These are phyloP conservation scores for Tulasnella sp. DNA, from an alignment of 768 basidiomycete species.

Conservation along the genomic window DNA sequence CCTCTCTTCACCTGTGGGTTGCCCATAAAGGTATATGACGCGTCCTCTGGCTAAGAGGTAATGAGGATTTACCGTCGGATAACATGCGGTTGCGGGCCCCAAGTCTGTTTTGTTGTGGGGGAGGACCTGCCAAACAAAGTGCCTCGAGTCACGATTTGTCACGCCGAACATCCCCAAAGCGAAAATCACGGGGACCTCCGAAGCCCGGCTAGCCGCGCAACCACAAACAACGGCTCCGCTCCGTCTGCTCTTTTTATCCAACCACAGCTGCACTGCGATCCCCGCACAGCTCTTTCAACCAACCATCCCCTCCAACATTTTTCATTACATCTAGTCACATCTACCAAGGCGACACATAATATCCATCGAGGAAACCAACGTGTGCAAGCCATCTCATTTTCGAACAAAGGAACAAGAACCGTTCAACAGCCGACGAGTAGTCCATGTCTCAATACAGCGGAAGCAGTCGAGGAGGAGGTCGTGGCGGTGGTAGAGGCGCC, in stretches of 20 bases:
- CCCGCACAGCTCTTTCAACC: neutral
- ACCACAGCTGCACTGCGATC: no score
- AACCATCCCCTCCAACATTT: neutral
- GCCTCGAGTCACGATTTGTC: neutral
- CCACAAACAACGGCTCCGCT: neutral
- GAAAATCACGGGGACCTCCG: neutral
- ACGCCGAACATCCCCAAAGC: neutral
- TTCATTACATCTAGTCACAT: neutral
- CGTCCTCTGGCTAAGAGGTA: neutral
- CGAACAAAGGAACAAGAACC: slow-evolving; percentile 4
- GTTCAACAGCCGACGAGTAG: neutral
- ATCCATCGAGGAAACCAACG: no score
- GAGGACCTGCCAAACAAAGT: neutral
- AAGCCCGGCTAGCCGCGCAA: neutral
- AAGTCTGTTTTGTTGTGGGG: neutral
- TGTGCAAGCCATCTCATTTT: neutral
- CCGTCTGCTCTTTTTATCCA: neutral
- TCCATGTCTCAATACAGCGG: neutral
- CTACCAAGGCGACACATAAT: no score
- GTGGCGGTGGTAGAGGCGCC: neutral
- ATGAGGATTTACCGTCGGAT: neutral
- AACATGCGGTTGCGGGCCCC: neutral
- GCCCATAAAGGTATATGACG: neutral
- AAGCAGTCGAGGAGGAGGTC: neutral
- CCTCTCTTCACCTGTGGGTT: neutral